These are phyloP conservation scores for Boletus insuetus DNA, from an alignment of 768 basidiomycete species.

Conservation along the genomic window DNA sequence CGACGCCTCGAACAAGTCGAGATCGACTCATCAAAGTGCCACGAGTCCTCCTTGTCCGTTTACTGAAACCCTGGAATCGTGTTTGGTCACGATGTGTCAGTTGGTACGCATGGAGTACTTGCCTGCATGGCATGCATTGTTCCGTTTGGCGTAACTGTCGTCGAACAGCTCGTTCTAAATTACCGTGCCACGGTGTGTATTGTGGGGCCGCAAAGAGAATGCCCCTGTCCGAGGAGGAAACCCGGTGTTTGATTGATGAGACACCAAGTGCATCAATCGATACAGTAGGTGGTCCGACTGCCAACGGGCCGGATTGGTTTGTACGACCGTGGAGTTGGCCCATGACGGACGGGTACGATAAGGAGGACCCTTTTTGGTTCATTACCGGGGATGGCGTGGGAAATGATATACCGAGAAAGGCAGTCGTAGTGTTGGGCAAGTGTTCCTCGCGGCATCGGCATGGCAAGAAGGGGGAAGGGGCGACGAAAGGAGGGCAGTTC, in stretches of 20 bases:
- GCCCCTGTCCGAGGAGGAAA: conserved; percentile 2
- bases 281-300: not conserved
- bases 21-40: not conserved
- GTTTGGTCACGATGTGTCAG: not conserved
- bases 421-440: conserved; percentile 22
- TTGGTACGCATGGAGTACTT: not conserved
- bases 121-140: not conserved
- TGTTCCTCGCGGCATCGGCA: conserved; percentile 31
- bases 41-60: no score
- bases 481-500: conserved; percentile 18
- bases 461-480: conserved; percentile 11
- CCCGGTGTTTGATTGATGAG: not conserved
- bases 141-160: not conserved
- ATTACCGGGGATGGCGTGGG: conserved; percentile 29
- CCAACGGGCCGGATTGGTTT: conserved; percentile 4
- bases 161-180: conserved; percentile 14
- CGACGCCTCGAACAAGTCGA: not conserved
- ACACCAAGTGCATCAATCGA: not conserved
- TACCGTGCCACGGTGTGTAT: conserved; percentile 26
- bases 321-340: not conserved
- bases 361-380: conserved; percentile 9
- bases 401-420: conserved; percentile 11
- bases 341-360: not conserved
- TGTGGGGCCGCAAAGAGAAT: conserved; percentile 14
- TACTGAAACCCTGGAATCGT: conserved; percentile 2